Evolutionary conservation across 257 asterid genomes (phyloP).

Genomic region (Lycium barbarum): DNA sequence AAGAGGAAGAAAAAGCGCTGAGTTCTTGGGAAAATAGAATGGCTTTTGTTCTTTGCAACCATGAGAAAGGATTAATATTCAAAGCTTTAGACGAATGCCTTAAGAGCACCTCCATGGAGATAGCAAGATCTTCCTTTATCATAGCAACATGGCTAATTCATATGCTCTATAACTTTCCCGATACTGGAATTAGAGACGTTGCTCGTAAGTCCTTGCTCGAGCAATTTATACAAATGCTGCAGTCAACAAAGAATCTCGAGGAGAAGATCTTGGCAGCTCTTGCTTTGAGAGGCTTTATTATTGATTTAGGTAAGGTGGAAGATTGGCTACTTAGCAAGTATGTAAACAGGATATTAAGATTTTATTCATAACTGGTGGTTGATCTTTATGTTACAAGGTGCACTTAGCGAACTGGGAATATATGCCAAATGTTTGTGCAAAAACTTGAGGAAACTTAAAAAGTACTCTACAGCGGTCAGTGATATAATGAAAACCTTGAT

Average conservation of each 20-base stretch:
- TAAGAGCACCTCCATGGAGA: slow-evolving; percentile 68
- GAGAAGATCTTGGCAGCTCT: slow-evolving; percentile 78
- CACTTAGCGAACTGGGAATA: slow-evolving; percentile 56
- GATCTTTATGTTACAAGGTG: slow-evolving; percentile 45
- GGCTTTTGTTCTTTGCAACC: slow-evolving; percentile 73
- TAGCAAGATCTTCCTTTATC: slow-evolving; percentile 69
- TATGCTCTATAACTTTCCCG: slow-evolving; percentile 71
- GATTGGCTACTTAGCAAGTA: background rate
- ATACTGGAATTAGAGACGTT: slow-evolving; percentile 65
- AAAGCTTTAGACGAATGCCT: slow-evolving; percentile 76
- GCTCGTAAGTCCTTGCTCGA: slow-evolving; percentile 76
- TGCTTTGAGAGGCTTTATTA: slow-evolving; percentile 67
- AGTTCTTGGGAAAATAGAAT: slow-evolving; percentile 70
- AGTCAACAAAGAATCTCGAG: slow-evolving; percentile 77
- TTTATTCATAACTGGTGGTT: slow-evolving; percentile 26
- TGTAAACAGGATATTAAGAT: background rate
- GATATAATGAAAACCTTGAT: slow-evolving; percentile 73
- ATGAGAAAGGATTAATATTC: slow-evolving; percentile 73
- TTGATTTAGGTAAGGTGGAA: slow-evolving; percentile 59
- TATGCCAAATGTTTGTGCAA: slow-evolving; percentile 67
- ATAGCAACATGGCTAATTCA: slow-evolving; percentile 78
- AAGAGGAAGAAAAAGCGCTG: slow-evolving; percentile 70
- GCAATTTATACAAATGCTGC: slow-evolving; percentile 69
- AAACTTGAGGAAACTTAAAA: slow-evolving; percentile 68
- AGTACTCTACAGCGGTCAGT: slow-evolving; percentile 56